phyloP scores from a whole-genome alignment of 2,329 filamentous ascomycete species.

The Neodidymelliopsis sp. region DNA sequence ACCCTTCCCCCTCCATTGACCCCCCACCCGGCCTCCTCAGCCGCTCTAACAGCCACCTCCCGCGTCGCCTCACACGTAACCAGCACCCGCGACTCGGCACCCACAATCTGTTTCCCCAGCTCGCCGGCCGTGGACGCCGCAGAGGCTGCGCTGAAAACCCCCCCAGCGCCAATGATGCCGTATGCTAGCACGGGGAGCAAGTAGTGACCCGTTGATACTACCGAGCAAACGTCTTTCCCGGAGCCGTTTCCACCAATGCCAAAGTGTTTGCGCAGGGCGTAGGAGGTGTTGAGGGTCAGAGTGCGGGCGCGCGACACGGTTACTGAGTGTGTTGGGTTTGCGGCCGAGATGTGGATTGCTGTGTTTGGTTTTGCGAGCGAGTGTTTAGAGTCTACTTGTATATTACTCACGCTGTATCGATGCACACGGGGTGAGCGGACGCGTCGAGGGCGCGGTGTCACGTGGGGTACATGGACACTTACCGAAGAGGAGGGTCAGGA shows the following conservation, averaged over 20 bases:
- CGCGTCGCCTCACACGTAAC: constrained; percentile 59
- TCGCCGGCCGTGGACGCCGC: constrained; percentile 60
- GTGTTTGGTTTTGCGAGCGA: constrained; percentile 56
- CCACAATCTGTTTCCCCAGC: constrained; percentile 57
- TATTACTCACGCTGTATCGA: too few species aligned
- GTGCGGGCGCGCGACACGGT: constrained; percentile 61
- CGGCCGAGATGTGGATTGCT: constrained; percentile 64
- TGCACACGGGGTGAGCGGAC: too few species aligned
- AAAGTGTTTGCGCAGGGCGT: constrained; percentile 63
- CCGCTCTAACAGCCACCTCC: constrained; percentile 57
- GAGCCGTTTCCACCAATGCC: constrained; percentile 60
- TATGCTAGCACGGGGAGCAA: constrained; percentile 63
- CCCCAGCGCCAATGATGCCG: constrained; percentile 65
- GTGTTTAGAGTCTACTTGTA: constrained; percentile 36
- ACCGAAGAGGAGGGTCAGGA: constrained; percentile 54
- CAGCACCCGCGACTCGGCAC: constrained; percentile 53
- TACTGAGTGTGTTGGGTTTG: constrained; percentile 60
- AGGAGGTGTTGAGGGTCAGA: constrained; percentile 61
- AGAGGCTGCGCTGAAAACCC: constrained; percentile 65
- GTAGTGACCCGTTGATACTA: constrained; percentile 64
- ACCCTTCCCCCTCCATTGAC: constrained; percentile 53
- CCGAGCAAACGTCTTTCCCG: constrained; percentile 60
- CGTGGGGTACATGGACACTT: constrained; percentile 10
- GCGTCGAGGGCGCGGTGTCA: too few species aligned
- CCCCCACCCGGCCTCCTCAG: constrained; percentile 56